Evolutionary conservation across 768 basidiomycete species (phyloP), one percentile per base, ranked within the genome.

Genomic region (Gymnopilus dilepis): DNA sequence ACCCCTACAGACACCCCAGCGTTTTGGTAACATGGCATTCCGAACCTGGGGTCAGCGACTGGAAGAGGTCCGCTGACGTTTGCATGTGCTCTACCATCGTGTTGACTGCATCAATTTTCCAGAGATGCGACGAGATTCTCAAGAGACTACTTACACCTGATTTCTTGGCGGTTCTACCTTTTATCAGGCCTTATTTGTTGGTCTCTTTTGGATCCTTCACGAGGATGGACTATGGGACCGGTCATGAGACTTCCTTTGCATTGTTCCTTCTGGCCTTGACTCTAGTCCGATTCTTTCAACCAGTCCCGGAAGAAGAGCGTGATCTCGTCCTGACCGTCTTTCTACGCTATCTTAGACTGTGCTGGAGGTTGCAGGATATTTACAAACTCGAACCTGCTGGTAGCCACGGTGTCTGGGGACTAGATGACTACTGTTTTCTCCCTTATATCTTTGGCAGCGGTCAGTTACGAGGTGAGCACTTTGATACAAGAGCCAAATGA

Each of bases 331-430:
- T 91, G n/a, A 70, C 66, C n/a, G 78, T 94, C 12, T 94, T 92
- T 66, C 71, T 84, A 26, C 86, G 90, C 43, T 99, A 99, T 72
- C 76, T 95, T 42, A 81, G 82, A 33, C 81, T 98, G 33, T 92
- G 90, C 63, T 95, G 93, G 86, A 84, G 82, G 59, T 80, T 98
- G 15, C 95, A 98, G 72, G 92, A 95, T 64, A 84, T 86, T 31
- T 99, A 98, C 73, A 86, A 82, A 51, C 86, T 99, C 9, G 97
- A 98, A 74, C 95, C 96, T 5, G 97, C 97, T 2, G 97, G 97
- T 7, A 96, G 93, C 64, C 96, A 98, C 71, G 97, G 97, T 4
- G 97, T 98, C 0, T 99, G 97, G 97, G 97, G 96, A 1, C 77
- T 99, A 37, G 96, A 98, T 69, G 96, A 97, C 72, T 97, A 90